These are phyloP conservation scores for Chenopodium suecicum DNA, from an alignment of 148 eudicot species.

Conservation along the genomic window DNA sequence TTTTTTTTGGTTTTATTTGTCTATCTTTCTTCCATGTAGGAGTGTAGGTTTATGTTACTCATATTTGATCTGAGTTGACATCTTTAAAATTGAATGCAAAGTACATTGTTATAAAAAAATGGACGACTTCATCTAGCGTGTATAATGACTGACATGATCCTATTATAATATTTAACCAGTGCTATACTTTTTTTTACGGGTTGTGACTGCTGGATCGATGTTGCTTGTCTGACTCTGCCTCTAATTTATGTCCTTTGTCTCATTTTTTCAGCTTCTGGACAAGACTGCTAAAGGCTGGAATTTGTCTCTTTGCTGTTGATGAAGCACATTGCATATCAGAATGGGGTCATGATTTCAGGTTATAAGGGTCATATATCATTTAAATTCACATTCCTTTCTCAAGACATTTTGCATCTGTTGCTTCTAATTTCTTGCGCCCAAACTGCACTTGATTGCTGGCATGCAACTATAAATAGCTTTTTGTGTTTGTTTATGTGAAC, in stretches of 20 bases:
- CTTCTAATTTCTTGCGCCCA: background rate
- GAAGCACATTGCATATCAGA: constrained; percentile 95
- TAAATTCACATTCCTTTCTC: background rate
- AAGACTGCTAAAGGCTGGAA: constrained; percentile 55
- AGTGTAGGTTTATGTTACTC: background rate
- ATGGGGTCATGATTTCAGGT: constrained; percentile 95
- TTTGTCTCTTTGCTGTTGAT: constrained; percentile 78
- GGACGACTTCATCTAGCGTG: background rate
- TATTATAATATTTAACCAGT: background rate
- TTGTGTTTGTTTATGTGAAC: background rate
- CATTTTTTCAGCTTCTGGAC: constrained; percentile 70
- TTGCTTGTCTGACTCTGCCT: constrained; percentile 1
- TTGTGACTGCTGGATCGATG: background rate
- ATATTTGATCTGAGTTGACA: background rate
- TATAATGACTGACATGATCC: background rate
- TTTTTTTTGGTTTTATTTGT: background rate
- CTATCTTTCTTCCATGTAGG: background rate
- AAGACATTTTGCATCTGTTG: background rate
- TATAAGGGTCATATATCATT: background rate
- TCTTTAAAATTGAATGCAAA: background rate
- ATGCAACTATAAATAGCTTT: background rate
- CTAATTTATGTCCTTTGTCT: constrained; percentile 13
- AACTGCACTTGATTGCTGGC: background rate
- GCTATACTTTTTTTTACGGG: background rate
- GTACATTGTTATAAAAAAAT: background rate